These are phyloP conservation scores for Diaporthe citrichinensis DNA, from an alignment of 2,329 filamentous ascomycete species.

Conservation along the genomic window DNA sequence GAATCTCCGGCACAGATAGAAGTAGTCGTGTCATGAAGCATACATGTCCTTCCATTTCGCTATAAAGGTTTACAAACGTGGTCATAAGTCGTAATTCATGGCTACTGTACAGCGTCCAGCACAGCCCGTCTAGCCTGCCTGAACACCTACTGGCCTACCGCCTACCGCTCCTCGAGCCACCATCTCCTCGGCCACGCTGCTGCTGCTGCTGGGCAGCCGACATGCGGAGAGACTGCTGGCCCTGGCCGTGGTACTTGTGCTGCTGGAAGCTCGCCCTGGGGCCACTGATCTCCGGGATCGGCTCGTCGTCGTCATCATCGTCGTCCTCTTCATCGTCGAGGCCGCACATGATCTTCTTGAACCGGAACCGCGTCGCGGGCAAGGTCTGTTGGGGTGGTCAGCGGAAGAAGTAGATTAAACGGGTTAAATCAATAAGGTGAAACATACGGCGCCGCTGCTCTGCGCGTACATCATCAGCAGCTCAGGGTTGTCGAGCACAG, in stretches of 20 bases:
- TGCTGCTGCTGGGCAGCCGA: constrained; percentile 15
- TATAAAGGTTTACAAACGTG: background rate
- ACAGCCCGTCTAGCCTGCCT: background rate
- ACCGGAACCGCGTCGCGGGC: constrained; percentile 68
- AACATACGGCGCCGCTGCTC: constrained; percentile 66
- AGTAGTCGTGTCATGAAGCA: background rate
- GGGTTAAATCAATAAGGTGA: background rate
- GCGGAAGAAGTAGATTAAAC: background rate
- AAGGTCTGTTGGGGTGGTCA: constrained; percentile 61
- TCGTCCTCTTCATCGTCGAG: constrained; percentile 58
- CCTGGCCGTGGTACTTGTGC: constrained; percentile 39
- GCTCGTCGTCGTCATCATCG: constrained; percentile 39
- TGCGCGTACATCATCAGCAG: constrained; percentile 72
- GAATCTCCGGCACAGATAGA: no score
- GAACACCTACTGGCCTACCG: background rate
- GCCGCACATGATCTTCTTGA: constrained; percentile 69
- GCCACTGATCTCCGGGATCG: constrained; percentile 21
- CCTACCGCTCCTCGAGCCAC: constrained; percentile 9
- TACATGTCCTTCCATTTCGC: background rate
- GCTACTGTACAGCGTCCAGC: background rate
- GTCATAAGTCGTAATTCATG: constrained; percentile 25
- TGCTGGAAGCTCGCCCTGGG: constrained; percentile 25
- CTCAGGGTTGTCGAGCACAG: constrained; percentile 70
- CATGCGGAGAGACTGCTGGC: constrained; percentile 34
- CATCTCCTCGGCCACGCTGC: constrained; percentile 29